Evolutionary conservation across 2,329 filamentous ascomycete species (phyloP), one percentile per base, ranked within the genome.

Genomic region (Pseudogymnoascus sp.): DNA sequence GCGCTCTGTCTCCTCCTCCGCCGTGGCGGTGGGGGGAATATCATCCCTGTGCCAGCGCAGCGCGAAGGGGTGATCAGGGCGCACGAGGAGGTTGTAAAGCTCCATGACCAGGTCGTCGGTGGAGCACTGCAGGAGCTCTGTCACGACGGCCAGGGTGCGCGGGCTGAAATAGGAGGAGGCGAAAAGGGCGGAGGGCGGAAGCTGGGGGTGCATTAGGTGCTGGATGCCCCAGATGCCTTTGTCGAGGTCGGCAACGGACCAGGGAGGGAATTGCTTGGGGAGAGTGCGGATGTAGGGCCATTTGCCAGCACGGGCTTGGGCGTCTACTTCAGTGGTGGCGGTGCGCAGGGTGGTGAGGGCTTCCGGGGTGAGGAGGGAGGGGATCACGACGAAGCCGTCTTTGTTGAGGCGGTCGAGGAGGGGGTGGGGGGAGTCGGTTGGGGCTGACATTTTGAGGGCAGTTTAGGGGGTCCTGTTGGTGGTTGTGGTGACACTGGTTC

Each of bases 191-290:
- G 83, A 80, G 61, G 83, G 81, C 0, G 85, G 82, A 68, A 93
- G 83, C 1, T 80, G 78, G 0, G 91, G 91, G 73, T 92, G 87
- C 69, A 96, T 80, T 4, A 96, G 81, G 74, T 92, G 89, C 78
- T 96, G 91, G 2, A 95, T 88, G 66, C 91, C 91, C 92, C 91
- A 96, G 74, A 96, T 95, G 19, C 90, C 90, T 60, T 80, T 73
- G 1, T 77, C 75, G 0, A 79, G 77, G 1, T 80, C 77, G 59
- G 79, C 78, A n/a, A 78, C 79, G 4, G 82, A 78, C 91, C 91
- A 96, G 0, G 92, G 92, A 0, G 91, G 92, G 76, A 96, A 96
- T 75, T 96, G 91, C 75, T 95, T 95, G 61, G 90, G 90, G 2
- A 94, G 83, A 0, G 90, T 93, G 66, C 91, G 88, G 70, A 95